These are phyloP conservation scores for Venturia asperata DNA, from an alignment of 2,329 filamentous ascomycete genomes.

Conservation along the genomic window DNA sequence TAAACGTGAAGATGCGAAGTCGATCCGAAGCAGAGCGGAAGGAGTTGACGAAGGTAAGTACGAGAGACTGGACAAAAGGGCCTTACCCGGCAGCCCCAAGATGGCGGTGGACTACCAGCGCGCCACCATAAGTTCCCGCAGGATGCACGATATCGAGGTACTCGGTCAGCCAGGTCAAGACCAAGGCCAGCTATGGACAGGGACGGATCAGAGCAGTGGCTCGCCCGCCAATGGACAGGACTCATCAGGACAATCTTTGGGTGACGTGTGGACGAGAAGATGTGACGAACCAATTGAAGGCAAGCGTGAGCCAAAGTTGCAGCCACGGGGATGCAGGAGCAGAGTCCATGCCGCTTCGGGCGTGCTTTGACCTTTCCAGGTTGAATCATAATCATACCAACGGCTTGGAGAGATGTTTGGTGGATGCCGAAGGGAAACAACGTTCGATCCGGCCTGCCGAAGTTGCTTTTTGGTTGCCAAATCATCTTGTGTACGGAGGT, in stretches of 20 bases:
- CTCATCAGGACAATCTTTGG: not conserved
- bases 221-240: not conserved
- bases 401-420: not conserved
- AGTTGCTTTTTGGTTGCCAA: not conserved
- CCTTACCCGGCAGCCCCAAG: not conserved
- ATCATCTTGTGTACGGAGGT: not conserved
- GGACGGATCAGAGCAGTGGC: not conserved
- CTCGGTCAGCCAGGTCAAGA: not conserved
- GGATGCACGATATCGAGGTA: not conserved
- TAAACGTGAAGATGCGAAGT: not conserved
- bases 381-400: slow-evolving; percentile 1
- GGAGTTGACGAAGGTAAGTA: not conserved
- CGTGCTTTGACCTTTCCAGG: too few species aligned
- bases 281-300: not conserved
- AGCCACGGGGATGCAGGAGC: slow-evolving; percentile 4
- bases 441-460: not conserved
- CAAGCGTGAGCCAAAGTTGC: not conserved
- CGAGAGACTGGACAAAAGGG: not conserved
- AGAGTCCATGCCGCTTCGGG: slow-evolving; percentile 6
- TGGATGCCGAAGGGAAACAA: not conserved
- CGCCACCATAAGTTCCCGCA: slow-evolving; percentile 6
- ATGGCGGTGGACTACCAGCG: not conserved
- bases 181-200: not conserved
- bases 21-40: not conserved
- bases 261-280: slow-evolving; percentile 3